Conservation (phyloP, 352 stramenopile genomes). For the Blastocystis sp. region DNA sequence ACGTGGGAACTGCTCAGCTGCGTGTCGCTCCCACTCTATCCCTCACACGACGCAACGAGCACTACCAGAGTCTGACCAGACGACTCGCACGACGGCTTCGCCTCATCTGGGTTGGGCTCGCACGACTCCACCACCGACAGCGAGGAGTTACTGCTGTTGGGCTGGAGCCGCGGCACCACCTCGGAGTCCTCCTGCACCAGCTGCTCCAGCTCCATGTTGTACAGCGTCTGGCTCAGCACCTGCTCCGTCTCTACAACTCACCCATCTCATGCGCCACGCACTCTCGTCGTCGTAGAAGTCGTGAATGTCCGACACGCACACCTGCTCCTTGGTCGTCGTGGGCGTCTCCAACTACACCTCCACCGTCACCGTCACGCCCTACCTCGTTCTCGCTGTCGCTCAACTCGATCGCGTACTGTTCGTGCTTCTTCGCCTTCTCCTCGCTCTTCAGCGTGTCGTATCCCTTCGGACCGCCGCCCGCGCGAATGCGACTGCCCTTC, state of each 20-base stretch:
- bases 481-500: not conserved
- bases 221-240: constrained; percentile 16
- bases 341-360: constrained; percentile 13
- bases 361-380: not conserved
- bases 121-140: not conserved
- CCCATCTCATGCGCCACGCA: not conserved
- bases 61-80: not conserved
- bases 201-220: constrained; percentile 41
- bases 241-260: constrained; percentile 25
- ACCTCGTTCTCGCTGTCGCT: constrained; percentile 58
- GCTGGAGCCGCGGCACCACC: not conserved
- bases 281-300: constrained; percentile 63
- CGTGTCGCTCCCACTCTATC: not conserved
- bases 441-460: not conserved
- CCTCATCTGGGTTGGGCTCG: too few relatives aligned
- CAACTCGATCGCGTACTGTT: not conserved
- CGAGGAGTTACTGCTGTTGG: not conserved
- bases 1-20: not conserved
- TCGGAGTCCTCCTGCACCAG: constrained; percentile 29
- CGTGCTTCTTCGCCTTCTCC: not conserved
- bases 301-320: not conserved
- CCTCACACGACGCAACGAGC: not conserved
- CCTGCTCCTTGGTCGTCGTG: not conserved
- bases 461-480: not conserved
- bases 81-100: too few relatives aligned